Conservation (phyloP, 2,329 filamentous ascomycete genomes). For the Massarina eburnea region DNA sequence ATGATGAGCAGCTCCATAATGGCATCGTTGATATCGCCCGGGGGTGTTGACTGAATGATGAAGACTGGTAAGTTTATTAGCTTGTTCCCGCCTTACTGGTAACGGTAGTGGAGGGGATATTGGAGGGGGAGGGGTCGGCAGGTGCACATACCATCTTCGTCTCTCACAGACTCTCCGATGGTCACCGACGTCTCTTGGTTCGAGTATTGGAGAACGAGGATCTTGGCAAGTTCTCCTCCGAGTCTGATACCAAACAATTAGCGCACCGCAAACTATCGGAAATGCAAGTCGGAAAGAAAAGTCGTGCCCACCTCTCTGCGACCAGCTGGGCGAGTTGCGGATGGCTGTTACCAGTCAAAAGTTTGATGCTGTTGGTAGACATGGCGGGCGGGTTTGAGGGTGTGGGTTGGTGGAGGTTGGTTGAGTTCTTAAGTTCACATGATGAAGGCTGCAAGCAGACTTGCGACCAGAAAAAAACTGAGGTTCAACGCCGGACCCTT, state of each 20-base stretch:
- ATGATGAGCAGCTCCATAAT: slow-evolving; percentile 98
- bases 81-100: background rate
- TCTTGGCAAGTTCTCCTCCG: slow-evolving; percentile 76
- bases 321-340: slow-evolving; percentile 71
- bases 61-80: slow-evolving; percentile 64
- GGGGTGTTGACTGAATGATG: slow-evolving; percentile 91
- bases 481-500: slow-evolving; percentile 25
- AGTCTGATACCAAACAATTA: slow-evolving; percentile 54
- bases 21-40: slow-evolving; percentile 95
- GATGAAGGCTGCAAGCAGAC: slow-evolving; percentile 12
- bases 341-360: slow-evolving; percentile 75
- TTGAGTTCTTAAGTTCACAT: slow-evolving; percentile 14
- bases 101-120: background rate
- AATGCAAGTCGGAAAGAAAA: slow-evolving; percentile 2
- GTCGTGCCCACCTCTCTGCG: slow-evolving; percentile 60
- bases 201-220: slow-evolving; percentile 79
- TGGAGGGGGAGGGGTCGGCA: too few relatives aligned
- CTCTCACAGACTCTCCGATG: slow-evolving; percentile 92
- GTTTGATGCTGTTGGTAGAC: slow-evolving; percentile 74
- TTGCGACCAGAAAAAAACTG: slow-evolving; percentile 12
- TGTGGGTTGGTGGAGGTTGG: background rate
- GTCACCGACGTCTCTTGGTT: slow-evolving; percentile 89
- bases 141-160: slow-evolving; percentile 76
- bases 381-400: slow-evolving; percentile 45
- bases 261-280: too few relatives aligned